phyloP scores from a whole-genome alignment of 2,329 filamentous ascomycete genomes.

The Chaetomiaceae sp. region DNA sequence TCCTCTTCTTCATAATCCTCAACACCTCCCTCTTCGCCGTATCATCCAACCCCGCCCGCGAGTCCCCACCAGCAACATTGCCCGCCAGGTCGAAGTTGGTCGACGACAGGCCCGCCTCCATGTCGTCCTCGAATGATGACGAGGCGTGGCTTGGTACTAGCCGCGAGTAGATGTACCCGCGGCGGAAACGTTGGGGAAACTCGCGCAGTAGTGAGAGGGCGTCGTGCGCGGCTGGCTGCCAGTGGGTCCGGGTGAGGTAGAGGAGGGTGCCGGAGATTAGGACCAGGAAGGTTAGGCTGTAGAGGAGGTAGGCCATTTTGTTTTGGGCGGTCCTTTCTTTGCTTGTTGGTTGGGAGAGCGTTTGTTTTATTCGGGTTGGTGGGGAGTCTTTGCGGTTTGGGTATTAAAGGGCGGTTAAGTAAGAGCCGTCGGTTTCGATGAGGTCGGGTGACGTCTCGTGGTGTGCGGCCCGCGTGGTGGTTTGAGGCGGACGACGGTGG shows the following conservation, averaged over 20 bases:
- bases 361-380: background rate
- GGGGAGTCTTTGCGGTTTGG: background rate
- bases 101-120: conserved; percentile 81
- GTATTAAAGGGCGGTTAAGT: background rate
- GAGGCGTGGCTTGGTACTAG: too few relatives aligned
- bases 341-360: background rate
- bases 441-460: background rate
- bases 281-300: conserved; percentile 66
- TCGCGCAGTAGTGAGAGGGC: conserved; percentile 34
- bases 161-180: conserved; percentile 67
- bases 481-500: background rate
- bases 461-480: background rate
- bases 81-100: conserved; percentile 74
- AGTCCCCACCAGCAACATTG: conserved; percentile 77
- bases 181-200: conserved; percentile 35
- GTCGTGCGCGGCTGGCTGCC: conserved; percentile 66
- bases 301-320: conserved; percentile 70
- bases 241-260: conserved; percentile 74
- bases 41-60: conserved; percentile 74
- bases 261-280: conserved; percentile 68
- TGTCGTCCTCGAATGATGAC: conserved; percentile 69
- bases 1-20: conserved; percentile 81
- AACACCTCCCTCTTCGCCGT: conserved; percentile 76
- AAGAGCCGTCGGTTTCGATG: background rate
- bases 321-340: background rate